Conservation (phyloP, 768 basidiomycete genomes). For the Kwoniella sp. region DNA sequence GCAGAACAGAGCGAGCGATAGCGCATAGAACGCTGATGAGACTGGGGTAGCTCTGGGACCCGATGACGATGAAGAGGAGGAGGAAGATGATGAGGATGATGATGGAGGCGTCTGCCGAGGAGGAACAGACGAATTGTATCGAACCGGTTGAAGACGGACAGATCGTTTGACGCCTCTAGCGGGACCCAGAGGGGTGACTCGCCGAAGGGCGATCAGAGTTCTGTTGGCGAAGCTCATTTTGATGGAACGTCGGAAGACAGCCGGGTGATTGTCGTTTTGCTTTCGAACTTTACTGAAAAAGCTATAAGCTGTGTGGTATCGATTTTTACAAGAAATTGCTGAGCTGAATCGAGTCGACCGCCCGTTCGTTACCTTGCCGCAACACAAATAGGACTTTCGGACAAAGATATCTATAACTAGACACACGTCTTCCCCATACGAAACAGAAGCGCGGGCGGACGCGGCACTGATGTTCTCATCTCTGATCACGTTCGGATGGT, state of each 20-base stretch:
- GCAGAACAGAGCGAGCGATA: constrained; percentile 29
- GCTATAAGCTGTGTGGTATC: no score
- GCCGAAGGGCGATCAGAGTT: constrained; percentile 1
- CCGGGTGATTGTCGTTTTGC: constrained; percentile 1
- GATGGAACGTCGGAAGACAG: no score
- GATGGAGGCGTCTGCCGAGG: neutral
- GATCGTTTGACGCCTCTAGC: neutral
- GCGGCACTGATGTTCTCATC: no score
- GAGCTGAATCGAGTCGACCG: no score
- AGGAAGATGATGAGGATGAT: constrained; percentile 4
- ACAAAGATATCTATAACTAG: no score
- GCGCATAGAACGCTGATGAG: constrained; percentile 23
- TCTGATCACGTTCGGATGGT: constrained; percentile 21
- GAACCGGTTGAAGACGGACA: neutral
- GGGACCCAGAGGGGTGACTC: neutral
- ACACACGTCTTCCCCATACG: no score
- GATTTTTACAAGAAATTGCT: no score
- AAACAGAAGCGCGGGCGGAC: no score
- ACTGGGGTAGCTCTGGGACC: constrained; percentile 4
- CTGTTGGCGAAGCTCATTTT: constrained; percentile 4
- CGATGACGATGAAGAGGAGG: neutral
- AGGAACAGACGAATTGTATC: constrained; percentile 6
- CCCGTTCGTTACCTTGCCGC: no score
- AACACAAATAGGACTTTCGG: no score
- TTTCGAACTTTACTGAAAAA: neutral